A percentile compares a stretch with the other conserved stretches of the same genome.
Evolutionary conservation across 2,329 filamentous ascomycete species (phyloP).

Genomic region (Penicillium sp.): DNA sequence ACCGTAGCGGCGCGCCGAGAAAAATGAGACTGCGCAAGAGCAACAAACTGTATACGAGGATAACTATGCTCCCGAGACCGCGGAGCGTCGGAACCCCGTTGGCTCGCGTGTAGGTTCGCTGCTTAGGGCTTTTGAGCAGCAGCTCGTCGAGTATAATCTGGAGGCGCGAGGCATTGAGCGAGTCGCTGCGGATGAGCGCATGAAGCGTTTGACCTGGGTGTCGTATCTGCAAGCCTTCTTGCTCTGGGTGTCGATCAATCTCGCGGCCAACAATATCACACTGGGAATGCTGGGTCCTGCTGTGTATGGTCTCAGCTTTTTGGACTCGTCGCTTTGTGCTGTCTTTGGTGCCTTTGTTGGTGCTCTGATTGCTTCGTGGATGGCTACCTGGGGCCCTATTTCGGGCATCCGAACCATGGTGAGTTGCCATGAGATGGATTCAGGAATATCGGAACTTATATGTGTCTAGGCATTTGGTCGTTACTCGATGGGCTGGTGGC

Average conservation of each 20-base stretch:
- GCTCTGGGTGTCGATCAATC: constrained; percentile 59
- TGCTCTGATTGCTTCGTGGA: constrained; percentile 53
- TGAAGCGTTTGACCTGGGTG: constrained; percentile 47
- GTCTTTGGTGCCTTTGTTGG: constrained; percentile 56
- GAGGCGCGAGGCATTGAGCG: constrained; percentile 58
- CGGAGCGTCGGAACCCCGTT: constrained; percentile 16
- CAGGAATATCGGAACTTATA: not conserved
- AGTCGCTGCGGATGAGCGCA: constrained; percentile 52
- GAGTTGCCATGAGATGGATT: constrained; percentile 10
- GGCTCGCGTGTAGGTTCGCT: constrained; percentile 28
- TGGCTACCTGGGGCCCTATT: constrained; percentile 57
- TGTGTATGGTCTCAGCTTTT: constrained; percentile 55
- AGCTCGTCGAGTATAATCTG: constrained; percentile 43
- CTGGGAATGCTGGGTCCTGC: constrained; percentile 59
- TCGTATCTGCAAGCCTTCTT: constrained; percentile 54
- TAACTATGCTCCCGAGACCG: constrained; percentile 11
- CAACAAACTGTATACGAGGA: constrained; percentile 10
- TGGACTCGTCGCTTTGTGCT: constrained; percentile 52
- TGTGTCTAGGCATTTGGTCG: constrained; percentile 49
- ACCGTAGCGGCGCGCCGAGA: constrained; percentile 25
- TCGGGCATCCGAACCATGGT: constrained; percentile 60
- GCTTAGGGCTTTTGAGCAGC: constrained; percentile 36
- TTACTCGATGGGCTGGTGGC: constrained; percentile 62
- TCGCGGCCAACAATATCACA: constrained; percentile 60
- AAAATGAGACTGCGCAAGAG: constrained; percentile 15